These are phyloP conservation scores for Elsinoe batatas DNA, from an alignment of 2,329 filamentous ascomycete species.

Conservation along the genomic window DNA sequence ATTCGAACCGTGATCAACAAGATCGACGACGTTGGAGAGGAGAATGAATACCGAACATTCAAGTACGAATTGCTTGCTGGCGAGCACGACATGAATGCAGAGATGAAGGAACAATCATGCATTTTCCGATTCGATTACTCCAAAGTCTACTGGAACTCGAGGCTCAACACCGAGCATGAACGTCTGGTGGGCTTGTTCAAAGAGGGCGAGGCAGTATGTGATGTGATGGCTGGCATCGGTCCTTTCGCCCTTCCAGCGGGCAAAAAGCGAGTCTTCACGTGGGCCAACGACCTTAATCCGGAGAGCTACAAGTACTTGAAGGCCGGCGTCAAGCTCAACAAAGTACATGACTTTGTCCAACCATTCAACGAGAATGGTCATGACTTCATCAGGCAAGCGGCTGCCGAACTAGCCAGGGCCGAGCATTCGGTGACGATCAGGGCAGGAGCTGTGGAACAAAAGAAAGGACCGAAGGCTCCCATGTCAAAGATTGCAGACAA, in stretches of 20 bases:
- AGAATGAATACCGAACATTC: conserved; percentile 85
- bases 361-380: conserved; percentile 76
- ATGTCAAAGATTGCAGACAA: conserved; percentile 26
- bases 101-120: conserved; percentile 72
- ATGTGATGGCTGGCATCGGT: conserved; percentile 95
- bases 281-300: conserved; percentile 95
- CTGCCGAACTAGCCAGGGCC: conserved; percentile 45
- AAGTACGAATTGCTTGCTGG: conserved; percentile 83
- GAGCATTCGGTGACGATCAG: conserved; percentile 42
- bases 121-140: conserved; percentile 88
- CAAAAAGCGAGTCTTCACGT: conserved; percentile 82
- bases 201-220: conserved; percentile 80
- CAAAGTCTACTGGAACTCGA: conserved; percentile 96
- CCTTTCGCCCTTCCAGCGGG: conserved; percentile 90
- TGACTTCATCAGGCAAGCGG: conserved; percentile 64
- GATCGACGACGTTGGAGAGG: conserved; percentile 72
- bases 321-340: conserved; percentile 65
- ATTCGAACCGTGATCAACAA: conserved; percentile 95
- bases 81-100: conserved; percentile 70
- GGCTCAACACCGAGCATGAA: conserved; percentile 80
- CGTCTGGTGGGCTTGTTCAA: conserved; percentile 66
- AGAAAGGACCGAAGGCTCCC: conserved; percentile 13
- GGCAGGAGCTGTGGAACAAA: conserved; percentile 16
- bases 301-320: conserved; percentile 67
- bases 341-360: conserved; percentile 63